Evolutionary conservation across 371 early-diverging fungal species (phyloP), one percentile per base, ranked within the genome.

Genomic region (Mortierella sp.): DNA sequence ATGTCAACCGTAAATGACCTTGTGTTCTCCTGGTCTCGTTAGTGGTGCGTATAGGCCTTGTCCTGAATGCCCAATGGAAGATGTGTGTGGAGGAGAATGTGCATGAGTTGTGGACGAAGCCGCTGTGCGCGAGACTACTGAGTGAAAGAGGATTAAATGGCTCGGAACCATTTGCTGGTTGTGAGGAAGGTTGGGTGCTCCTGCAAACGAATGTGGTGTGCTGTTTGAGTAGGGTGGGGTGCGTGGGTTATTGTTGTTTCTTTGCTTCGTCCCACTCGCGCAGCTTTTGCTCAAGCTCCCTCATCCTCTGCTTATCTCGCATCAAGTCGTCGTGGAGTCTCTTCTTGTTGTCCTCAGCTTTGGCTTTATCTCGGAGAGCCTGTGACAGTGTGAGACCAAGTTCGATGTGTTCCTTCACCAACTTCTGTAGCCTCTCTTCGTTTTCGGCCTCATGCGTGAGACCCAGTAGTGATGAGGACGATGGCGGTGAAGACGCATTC

Each of bases 271-370:
- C 61, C 64, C 58, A 74, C 46, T 74, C 74, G n/a, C 38, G 28
- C n/a, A 74, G 69, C 46, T 56, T 64, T 18, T 51, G 60, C 61
- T 74, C 74, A 42, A 74, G 55, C 47, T 74, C 69, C 64, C 42
- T 67, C 51, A 64, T 64, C 61, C 74, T 63, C 39, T 68, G 50
- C 69, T 64, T 74, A 16, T 68, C 68, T 8, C 64, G 59, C 19
- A 53, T 28, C 47, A 74, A 61, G 48, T 68, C 57, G 46, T 74
- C 74, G 31, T 55, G 64, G 53, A 74, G 45, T 8, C 69, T 42
- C 65, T 74, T 74, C 60, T 74, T 74, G 10, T 64, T 68, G 49
- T 74, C 74, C 27, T 74, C 74, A 0, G 74, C 74, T 49, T 74
- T 68, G 12, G 74, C 74, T 54, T 74, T 74, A 51, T 74, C 74